Evolutionary conservation across 2,329 filamentous ascomycete species (phyloP), one percentile per base, ranked within the genome.

Genomic region (Clathrospora elynae): DNA sequence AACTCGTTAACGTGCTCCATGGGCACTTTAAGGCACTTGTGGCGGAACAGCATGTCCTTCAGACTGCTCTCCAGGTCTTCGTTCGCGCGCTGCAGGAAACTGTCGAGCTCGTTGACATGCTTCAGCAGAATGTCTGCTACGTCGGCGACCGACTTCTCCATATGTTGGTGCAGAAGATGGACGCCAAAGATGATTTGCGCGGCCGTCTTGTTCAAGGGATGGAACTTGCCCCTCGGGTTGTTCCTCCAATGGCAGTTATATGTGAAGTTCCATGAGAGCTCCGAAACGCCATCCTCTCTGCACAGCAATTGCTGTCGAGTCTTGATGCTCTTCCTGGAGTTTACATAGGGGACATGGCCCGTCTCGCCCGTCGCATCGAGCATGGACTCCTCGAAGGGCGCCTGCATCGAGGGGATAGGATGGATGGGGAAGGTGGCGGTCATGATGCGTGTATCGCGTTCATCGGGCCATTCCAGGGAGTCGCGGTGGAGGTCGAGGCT

Each of bases 121-220:
- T 83, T 84, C 64, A 96, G 90, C 42, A 97, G 77, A 38, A 97
- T 97, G 53, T 80, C 84, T 51, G 96, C 85, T 9, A 96, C 92
- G 66, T 95, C 88, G 22, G 84, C 79, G 55, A 95, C 88, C 56
- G 89, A 95, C 70, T 92, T 95, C 38, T 93, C 91, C 67, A 95
- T 82, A 48, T 85, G 84, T 61, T 91, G 85, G 41, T 95, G 82
- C 43, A 97, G 74, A 30, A 97, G 77, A 68, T 96, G 91, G 24
- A 97, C 85, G 13, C 93, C 92, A 68, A 97, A 97, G 1, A 90
- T 86, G 57, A 97, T 91, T 71, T 97, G 92, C 11, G 92, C 85
- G 64, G 95, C 82, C 34, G 96, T 81, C 73, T 96, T 96, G 76
- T 86, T 86, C 46, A 97, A 75, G 51, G 95, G 90, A 65, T 97